phyloP scores from a whole-genome alignment of 1,284 basidiomycete genomes.

The Ustilago hordei region DNA sequence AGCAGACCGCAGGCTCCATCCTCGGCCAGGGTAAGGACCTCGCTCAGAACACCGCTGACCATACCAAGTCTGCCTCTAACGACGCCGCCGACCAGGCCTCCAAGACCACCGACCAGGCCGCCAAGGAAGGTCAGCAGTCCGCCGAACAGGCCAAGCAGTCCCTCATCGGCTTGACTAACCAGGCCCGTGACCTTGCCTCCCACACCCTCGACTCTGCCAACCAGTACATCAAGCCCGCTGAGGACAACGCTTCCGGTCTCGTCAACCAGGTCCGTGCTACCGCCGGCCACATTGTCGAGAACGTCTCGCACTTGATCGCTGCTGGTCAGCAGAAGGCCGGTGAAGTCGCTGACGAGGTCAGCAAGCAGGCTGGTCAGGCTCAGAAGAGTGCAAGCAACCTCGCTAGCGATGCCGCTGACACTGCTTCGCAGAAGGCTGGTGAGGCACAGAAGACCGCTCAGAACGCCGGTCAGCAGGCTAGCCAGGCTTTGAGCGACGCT shows the following conservation, averaged over 20 bases:
- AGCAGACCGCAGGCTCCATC: conserved; percentile 49
- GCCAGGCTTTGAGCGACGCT: conserved; percentile 49
- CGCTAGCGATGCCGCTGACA: conserved; percentile 25
- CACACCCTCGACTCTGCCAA: conserved; percentile 58
- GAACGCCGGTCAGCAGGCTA: conserved; percentile 32
- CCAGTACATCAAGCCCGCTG: conserved; percentile 58
- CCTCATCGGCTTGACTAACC: conserved; percentile 47
- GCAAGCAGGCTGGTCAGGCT: conserved; percentile 37
- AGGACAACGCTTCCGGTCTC: conserved; percentile 39
- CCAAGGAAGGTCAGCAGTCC: conserved; percentile 49
- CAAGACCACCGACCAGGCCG: conserved; percentile 36
- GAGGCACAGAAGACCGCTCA: conserved; percentile 29
- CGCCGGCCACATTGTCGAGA: conserved; percentile 45
- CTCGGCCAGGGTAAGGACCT: conserved; percentile 49
- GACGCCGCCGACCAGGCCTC: conserved; percentile 50
- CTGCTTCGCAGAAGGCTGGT: conserved; percentile 39
- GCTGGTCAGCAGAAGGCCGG: conserved; percentile 48
- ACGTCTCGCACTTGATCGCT: conserved; percentile 40
- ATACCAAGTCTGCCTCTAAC: conserved; percentile 50
- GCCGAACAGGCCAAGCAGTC: conserved; percentile 57
- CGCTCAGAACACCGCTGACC: conserved; percentile 40
- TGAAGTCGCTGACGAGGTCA: conserved; percentile 45
- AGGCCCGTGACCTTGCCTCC: conserved; percentile 53
- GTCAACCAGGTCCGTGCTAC: conserved; percentile 50
- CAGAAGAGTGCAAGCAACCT: conserved; percentile 17